A percentile compares a stretch with the other conserved stretches of the same genome.
phyloP scores from a whole-genome alignment of 371 early-diverging fungal genomes.

The Mucor saturninus region DNA sequence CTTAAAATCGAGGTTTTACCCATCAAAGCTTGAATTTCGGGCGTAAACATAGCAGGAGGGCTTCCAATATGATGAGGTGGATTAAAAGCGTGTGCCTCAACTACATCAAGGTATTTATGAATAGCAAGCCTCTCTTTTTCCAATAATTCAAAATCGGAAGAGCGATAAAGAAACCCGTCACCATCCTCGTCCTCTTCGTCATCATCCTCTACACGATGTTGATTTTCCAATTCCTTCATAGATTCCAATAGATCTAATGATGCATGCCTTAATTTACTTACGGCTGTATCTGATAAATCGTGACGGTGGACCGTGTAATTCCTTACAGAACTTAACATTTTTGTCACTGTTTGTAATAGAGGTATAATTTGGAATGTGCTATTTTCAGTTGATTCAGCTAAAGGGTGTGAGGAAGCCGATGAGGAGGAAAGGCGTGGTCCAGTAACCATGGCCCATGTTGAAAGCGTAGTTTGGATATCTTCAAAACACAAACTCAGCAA shows the following conservation, averaged over 20 bases:
- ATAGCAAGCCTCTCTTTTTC: conserved; percentile 41
- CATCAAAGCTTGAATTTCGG: conserved; percentile 46
- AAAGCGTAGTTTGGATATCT: conserved; percentile 43
- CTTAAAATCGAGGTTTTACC: conserved; percentile 27
- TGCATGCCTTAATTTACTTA: conserved; percentile 39
- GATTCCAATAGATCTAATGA: conserved; percentile 37
- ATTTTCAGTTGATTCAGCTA: background rate
- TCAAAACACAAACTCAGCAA: conserved; percentile 36
- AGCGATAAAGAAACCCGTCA: conserved; percentile 33
- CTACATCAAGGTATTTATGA: conserved; percentile 33
- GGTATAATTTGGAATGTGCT: conserved; percentile 41
- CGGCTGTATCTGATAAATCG: conserved; percentile 38
- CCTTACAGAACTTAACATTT: conserved; percentile 44
- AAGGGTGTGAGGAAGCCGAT: conserved; percentile 14
- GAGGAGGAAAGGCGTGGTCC: conserved; percentile 24
- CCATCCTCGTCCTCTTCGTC: conserved; percentile 20
- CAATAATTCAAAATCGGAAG: conserved; percentile 41
- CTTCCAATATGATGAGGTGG: conserved; percentile 52
- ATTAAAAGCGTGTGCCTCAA: conserved; percentile 46
- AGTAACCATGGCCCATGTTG: conserved; percentile 45
- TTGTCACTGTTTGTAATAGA: conserved; percentile 44
- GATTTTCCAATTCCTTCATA: conserved; percentile 45
- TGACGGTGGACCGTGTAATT: conserved; percentile 51
- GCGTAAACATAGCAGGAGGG: conserved; percentile 42
- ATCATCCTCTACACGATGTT: conserved; percentile 35